Conservation (phyloP, 1,284 basidiomycete species). For the Heterobasidion parviporum region DNA sequence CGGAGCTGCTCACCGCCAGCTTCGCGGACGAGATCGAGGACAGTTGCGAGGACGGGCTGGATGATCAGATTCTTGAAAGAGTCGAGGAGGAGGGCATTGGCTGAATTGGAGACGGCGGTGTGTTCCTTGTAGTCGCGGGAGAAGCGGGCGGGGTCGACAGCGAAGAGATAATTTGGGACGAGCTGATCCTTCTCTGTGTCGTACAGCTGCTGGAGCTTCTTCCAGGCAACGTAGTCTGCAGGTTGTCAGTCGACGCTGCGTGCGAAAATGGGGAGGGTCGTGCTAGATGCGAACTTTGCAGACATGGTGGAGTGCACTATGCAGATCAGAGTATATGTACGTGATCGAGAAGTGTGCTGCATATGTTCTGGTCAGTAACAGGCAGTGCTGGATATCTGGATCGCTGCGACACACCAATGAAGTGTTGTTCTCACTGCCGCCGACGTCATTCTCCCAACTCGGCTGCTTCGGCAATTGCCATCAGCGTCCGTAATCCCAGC, state of each 20-base stretch:
- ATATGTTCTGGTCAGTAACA: not conserved
- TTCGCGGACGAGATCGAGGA: conserved; percentile 80
- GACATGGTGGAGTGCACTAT: not conserved
- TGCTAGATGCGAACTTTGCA: not conserved
- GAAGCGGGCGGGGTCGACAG: conserved; percentile 82
- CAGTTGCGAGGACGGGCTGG: conserved; percentile 69
- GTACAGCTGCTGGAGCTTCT: conserved; percentile 85
- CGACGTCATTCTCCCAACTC: too few relatives aligned
- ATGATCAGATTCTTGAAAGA: conserved; percentile 97
- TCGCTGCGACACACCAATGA: not conserved
- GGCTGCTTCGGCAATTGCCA: too few relatives aligned
- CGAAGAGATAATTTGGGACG: conserved; percentile 88
- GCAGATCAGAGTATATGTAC: not conserved
- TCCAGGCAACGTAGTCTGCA: conserved; percentile 83
- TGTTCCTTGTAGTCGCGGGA: conserved; percentile 79
- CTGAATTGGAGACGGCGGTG: conserved; percentile 53
- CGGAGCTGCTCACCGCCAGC: conserved; percentile 80
- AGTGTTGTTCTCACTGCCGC: not conserved
- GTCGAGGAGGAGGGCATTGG: conserved; percentile 84
- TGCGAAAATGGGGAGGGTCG: not conserved
- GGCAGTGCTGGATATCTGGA: not conserved
- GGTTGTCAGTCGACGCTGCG: not conserved
- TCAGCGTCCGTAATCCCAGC: too few relatives aligned
- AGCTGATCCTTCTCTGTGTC: conserved; percentile 69
- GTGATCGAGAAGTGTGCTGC: not conserved